phyloP scores from a whole-genome alignment of 768 basidiomycete genomes.

The Russula virescens region DNA sequence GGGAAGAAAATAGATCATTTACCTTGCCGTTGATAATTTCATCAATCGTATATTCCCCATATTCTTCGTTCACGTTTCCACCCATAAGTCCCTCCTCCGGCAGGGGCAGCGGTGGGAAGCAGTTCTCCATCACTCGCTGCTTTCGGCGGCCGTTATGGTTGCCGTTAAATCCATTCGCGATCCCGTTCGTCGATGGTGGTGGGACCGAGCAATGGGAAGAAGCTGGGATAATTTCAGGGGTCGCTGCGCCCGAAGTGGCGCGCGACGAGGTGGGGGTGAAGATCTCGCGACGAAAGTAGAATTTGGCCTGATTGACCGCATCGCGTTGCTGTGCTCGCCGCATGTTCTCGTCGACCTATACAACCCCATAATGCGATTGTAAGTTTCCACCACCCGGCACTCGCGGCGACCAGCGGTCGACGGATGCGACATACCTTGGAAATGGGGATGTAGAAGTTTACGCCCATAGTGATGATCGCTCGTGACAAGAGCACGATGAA shows the following conservation, averaged over 20 bases:
- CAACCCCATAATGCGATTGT: neutral
- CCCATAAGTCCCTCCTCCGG: conserved; percentile 40
- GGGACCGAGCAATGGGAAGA: neutral
- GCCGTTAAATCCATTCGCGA: conserved; percentile 23
- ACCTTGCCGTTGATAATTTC: conserved; percentile 96
- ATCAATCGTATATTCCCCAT: conserved; percentile 85
- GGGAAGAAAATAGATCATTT: conserved; percentile 16
- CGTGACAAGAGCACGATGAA: conserved; percentile 93
- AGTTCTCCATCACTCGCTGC: conserved; percentile 64
- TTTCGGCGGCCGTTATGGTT: conserved; percentile 32
- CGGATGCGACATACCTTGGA: conserved; percentile 62
- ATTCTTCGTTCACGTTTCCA: conserved; percentile 68
- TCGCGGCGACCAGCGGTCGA: neutral
- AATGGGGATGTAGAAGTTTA: conserved; percentile 96
- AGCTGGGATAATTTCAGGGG: conserved; percentile 28
- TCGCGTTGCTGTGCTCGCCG: conserved; percentile 77
- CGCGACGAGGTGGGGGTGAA: conserved; percentile 44
- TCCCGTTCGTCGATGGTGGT: conserved; percentile 20
- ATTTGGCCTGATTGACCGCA: conserved; percentile 67
- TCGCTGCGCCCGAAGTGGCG: conserved; percentile 36
- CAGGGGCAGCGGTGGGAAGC: conserved; percentile 57
- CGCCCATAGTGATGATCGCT: conserved; percentile 83
- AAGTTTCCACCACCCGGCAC: neutral
- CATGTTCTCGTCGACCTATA: conserved; percentile 97
- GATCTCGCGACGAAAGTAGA: conserved; percentile 86